These are phyloP conservation scores for Cryphonectria nitschkei DNA, from an alignment of 2,329 filamentous ascomycete species.

Conservation along the genomic window DNA sequence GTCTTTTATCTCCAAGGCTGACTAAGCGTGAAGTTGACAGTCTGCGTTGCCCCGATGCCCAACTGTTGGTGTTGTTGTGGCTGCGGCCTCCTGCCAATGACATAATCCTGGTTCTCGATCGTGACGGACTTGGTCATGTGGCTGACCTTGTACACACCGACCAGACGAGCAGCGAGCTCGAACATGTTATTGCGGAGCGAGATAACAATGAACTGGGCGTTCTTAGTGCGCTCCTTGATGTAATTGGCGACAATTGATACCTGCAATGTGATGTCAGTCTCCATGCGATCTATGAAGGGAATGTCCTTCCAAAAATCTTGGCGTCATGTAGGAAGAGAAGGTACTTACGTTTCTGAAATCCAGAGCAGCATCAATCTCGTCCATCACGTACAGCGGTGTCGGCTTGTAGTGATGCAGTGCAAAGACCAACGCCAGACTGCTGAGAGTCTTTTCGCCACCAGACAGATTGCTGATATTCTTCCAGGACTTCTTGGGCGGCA, in stretches of 20 bases:
- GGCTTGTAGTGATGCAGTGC: conserved; percentile 97
- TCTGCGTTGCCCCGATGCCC: conserved; percentile 32
- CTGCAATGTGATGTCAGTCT: conserved; percentile 46
- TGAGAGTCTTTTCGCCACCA: conserved; percentile 96
- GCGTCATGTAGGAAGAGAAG: background rate
- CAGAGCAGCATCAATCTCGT: conserved; percentile 96
- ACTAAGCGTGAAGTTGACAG: conserved; percentile 29
- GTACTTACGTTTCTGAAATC: conserved; percentile 93
- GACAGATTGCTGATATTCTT: conserved; percentile 98
- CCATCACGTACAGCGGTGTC: conserved; percentile 98
- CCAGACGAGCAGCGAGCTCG: conserved; percentile 90
- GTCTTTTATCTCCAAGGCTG: conserved; percentile 27
- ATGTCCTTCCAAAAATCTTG: background rate
- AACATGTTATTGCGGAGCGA: conserved; percentile 99
- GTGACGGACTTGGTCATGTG: conserved; percentile 96
- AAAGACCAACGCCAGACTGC: conserved; percentile 93
- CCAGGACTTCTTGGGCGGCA: conserved; percentile 99
- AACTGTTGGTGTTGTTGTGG: conserved; percentile 36
- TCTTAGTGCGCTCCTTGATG: conserved; percentile 99
- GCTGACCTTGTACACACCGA: conserved; percentile 99
- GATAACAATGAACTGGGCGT: conserved; percentile 98
- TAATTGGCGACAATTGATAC: conserved; percentile 98
- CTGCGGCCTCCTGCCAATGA: conserved; percentile 47
- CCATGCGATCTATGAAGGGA: background rate
- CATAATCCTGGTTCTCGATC: conserved; percentile 83